Conservation (phyloP, 345 rosid species). For the Rhodomyrtus tomentosa region DNA sequence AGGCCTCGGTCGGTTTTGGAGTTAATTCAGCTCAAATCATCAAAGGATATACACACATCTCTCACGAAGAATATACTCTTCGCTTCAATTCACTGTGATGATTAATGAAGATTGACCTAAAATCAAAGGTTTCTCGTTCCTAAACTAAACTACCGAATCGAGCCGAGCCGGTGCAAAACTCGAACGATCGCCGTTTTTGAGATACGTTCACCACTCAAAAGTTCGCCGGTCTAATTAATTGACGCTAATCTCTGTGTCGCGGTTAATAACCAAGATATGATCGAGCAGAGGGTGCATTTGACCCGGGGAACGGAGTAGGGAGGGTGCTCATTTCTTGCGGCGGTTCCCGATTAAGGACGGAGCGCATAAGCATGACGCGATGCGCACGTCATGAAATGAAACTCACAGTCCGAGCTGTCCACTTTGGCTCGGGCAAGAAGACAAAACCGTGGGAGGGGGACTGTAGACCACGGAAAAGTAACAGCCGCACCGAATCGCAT, state of each 20-base stretch:
- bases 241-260: background rate
- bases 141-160: background rate
- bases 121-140: background rate
- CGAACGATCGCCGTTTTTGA: background rate
- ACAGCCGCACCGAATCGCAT: background rate
- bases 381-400: background rate
- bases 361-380: background rate
- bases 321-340: background rate
- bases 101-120: background rate
- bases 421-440: background rate
- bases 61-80: background rate
- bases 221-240: background rate
- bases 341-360: background rate
- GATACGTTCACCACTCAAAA: background rate
- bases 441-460: background rate
- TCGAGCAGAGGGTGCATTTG: background rate
- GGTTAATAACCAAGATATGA: background rate
- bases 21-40: background rate
- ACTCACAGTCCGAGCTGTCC: background rate
- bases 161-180: background rate
- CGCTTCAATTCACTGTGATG: background rate
- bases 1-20: background rate
- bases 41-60: background rate
- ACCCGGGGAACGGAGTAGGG: background rate
- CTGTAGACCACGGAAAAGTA: background rate